These are phyloP conservation scores for Fusarium miscanthi DNA, from an alignment of 2,329 filamentous ascomycete genomes.

Conservation along the genomic window DNA sequence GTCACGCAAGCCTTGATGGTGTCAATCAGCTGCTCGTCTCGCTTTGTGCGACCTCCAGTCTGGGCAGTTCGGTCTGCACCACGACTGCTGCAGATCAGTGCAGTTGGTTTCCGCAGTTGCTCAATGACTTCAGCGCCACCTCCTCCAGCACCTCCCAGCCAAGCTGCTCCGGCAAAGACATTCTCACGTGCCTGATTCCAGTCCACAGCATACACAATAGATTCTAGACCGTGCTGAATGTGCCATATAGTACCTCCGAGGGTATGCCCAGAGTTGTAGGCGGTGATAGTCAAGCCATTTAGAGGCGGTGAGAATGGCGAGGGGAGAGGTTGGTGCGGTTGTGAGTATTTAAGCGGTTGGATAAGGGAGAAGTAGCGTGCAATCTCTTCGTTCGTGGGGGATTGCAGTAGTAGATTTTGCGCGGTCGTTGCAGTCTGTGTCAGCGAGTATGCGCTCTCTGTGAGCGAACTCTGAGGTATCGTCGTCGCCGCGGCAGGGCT, in stretches of 20 bases:
- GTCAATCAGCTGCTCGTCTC: conserved; percentile 86
- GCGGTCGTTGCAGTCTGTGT: conserved; percentile 61
- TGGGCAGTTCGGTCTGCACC: conserved; percentile 79
- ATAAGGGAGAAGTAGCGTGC: conserved; percentile 91
- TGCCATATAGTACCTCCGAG: conserved; percentile 99
- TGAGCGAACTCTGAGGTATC: conserved; percentile 78
- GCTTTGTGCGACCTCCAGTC: conserved; percentile 77
- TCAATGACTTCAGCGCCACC: conserved; percentile 93
- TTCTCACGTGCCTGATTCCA: conserved; percentile 99
- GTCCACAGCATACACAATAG: conserved; percentile 96
- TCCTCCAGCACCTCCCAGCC: conserved; percentile 84
- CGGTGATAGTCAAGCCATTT: conserved; percentile 92
- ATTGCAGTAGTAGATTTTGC: conserved; percentile 69
- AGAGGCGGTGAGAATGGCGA: conserved; percentile 90
- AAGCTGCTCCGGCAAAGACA: conserved; percentile 91
- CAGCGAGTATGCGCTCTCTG: conserved; percentile 68
- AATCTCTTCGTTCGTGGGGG: conserved; percentile 89
- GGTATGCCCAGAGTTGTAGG: conserved; percentile 96
- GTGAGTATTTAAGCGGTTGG: conserved; percentile 94
- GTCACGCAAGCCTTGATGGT: conserved; percentile 82
- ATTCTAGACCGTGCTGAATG: conserved; percentile 95
- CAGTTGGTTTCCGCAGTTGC: conserved; percentile 91
- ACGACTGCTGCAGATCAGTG: conserved; percentile 89
- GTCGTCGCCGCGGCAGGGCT: conserved; percentile 88
- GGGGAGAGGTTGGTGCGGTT: conserved; percentile 89